phyloP scores from a whole-genome alignment of 2,329 filamentous ascomycete species.

The Dactylonectria macrodidyma region DNA sequence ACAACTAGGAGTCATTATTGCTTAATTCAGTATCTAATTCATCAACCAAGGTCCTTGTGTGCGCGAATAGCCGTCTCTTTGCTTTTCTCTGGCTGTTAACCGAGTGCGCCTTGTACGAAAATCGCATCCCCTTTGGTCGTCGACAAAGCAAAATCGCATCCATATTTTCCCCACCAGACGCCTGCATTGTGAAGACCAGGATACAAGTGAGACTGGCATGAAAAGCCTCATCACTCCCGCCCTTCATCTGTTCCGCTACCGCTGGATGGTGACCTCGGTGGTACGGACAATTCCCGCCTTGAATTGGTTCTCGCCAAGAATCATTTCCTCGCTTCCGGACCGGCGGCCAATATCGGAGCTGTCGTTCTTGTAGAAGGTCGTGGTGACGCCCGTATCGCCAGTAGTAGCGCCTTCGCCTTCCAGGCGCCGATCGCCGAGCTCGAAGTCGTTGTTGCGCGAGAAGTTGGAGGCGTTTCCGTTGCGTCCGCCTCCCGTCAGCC shows the following conservation, averaged over 20 bases:
- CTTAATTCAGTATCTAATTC: too few relatives aligned
- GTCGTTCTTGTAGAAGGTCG: conserved; percentile 28
- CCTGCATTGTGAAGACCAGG: background rate
- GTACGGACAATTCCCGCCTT: conserved; percentile 31
- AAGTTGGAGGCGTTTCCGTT: conserved; percentile 13
- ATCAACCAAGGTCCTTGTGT: too few relatives aligned
- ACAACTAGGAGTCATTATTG: too few relatives aligned
- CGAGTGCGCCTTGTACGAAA: background rate
- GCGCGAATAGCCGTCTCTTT: background rate
- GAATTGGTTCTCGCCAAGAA: conserved; percentile 20
- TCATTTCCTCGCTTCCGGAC: conserved; percentile 34
- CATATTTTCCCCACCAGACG: background rate
- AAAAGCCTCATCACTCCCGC: background rate
- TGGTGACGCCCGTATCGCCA: conserved; percentile 8
- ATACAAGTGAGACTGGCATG: background rate
- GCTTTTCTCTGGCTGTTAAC: background rate
- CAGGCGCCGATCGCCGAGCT: conserved; percentile 31
- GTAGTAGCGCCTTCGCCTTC: conserved; percentile 7
- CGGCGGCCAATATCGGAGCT: conserved; percentile 11
- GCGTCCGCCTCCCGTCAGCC: conserved; percentile 16
- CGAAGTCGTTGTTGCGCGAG: conserved; percentile 28
- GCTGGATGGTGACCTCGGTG: conserved; percentile 28
- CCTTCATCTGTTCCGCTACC: background rate
- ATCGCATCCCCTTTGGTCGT: conserved; percentile 11
- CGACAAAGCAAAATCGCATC: conserved; percentile 1